phyloP scores from a whole-genome alignment of 179 eudicot species.

The Spinacia oleracea region DNA sequence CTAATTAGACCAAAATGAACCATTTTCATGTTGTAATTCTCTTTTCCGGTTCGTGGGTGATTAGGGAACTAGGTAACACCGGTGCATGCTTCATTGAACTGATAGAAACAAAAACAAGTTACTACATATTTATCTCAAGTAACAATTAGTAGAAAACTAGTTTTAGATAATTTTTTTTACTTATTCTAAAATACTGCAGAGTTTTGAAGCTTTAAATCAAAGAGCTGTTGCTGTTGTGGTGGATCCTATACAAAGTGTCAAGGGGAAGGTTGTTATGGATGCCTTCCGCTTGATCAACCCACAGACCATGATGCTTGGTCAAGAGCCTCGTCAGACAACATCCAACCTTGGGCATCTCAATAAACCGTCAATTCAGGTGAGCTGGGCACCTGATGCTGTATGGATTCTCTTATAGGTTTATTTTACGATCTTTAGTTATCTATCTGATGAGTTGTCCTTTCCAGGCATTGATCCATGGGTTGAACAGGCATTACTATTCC shows the following conservation, averaged over 20 bases:
- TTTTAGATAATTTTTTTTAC: not conserved
- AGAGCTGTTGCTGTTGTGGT: slow-evolving; percentile 96
- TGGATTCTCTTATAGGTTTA: not conserved
- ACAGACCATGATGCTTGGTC: slow-evolving; percentile 98
- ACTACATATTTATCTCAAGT: not conserved
- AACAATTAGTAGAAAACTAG: not conserved
- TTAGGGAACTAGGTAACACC: too few species aligned
- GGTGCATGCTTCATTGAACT: not conserved
- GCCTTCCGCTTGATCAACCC: slow-evolving; percentile 94
- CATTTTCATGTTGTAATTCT: not conserved
- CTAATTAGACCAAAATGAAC: too few species aligned
- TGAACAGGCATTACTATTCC: slow-evolving; percentile 92
- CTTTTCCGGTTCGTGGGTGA: too few species aligned
- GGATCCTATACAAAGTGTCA: slow-evolving; percentile 97
- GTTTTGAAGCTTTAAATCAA: slow-evolving; percentile 92
- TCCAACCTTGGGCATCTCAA: slow-evolving; percentile 94
- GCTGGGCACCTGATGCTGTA: slow-evolving; percentile 2
- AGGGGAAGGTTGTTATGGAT: slow-evolving; percentile 95
- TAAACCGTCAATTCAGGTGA: slow-evolving; percentile 90
- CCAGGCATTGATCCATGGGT: slow-evolving; percentile 92
- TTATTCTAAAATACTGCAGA: slow-evolving; percentile 41
- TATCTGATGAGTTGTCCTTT: slow-evolving; percentile 19
- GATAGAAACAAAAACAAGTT: too few species aligned
- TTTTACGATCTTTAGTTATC: not conserved
- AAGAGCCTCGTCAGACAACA: slow-evolving; percentile 94